Base-by-base conservation (phyloP, 257 asterid species). In the Lithospermum erythrorhizon region DNA sequence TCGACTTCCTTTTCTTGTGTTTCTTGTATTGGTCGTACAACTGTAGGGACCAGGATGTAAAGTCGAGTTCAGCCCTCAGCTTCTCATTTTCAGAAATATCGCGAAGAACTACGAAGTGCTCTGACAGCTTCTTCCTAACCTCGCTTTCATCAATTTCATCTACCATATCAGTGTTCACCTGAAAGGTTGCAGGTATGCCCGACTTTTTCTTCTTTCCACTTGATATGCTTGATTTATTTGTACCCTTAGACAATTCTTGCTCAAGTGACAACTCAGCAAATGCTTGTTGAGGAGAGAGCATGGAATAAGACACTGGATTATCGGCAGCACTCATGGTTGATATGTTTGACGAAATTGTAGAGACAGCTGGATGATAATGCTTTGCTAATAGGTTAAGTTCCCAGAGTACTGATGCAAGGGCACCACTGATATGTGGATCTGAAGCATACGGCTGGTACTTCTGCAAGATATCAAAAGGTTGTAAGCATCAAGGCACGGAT, bases 391-490 rank as follows among this genome's bases (percentile, higher is more conserved):
- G 94, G 74, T 89, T 86, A 53, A 93, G 88, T 79, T 93, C 99
- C 99, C 99, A 93, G 57, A 89, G 94, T 52, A 93, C 97, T 3
- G 99, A 87, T 62, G 99, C 90, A 58, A 93, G 82, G 56, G 97
- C 97, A 59, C 97, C 99, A 57, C 99, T 86, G 1, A 72, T 91
- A 86, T 86, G 83, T 7, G 99, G 99, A 73, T 93, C 99, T 55
- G 75, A 58, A 21, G 85, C 95, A 57, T 79, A 69, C 55, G 99
- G 95, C 64, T 84, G 95, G 66, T 89, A 86, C 73, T 74, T 89
- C 97, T 93, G 87, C 76, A 72, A 58, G 29, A 23, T 60, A 55
- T 53, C 23, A 64, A 68, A 61, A 20, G 18, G 55, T 17, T 53
- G 63, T 71, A 52, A 67, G 47, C 61, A 66, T 54, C 61, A 56